Percentiles rank a stretch among this genome's conserved stretches.
Conservation (phyloP, 1,284 basidiomycete genomes). For the Apiotrichum laibachii region DNA sequence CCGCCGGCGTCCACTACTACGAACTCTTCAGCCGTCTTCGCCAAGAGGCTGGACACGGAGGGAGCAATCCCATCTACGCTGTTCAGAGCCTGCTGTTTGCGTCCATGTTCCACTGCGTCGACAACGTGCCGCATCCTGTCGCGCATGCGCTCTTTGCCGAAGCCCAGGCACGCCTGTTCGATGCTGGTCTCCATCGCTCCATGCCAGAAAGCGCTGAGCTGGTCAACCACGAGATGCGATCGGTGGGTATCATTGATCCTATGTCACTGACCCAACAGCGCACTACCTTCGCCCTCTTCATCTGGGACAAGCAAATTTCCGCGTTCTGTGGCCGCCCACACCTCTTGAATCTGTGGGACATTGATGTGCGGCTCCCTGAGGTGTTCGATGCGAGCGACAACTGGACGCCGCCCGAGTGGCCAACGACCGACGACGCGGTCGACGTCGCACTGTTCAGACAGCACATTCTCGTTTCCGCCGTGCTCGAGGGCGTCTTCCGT, state of each 20-base stretch:
- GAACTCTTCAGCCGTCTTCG: slow-evolving; percentile 17
- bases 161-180: slow-evolving; percentile 8
- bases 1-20: slow-evolving; percentile 17
- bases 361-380: slow-evolving; percentile 17
- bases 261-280: neutral
- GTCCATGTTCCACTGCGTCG: slow-evolving; percentile 23
- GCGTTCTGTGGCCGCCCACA: slow-evolving; percentile 18
- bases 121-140: slow-evolving; percentile 23
- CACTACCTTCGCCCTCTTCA: slow-evolving; percentile 15
- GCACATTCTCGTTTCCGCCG: slow-evolving; percentile 8
- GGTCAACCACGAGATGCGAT: slow-evolving; percentile 11
- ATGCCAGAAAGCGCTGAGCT: slow-evolving; percentile 1
- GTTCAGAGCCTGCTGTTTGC: slow-evolving; percentile 22
- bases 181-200: slow-evolving; percentile 14
- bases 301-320: slow-evolving; percentile 20
- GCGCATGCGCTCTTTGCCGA: slow-evolving; percentile 20
- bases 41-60: slow-evolving; percentile 11
- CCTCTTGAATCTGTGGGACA: slow-evolving; percentile 15
- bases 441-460: slow-evolving; percentile 13
- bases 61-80: slow-evolving; percentile 20
- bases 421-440: neutral
- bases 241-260: neutral
- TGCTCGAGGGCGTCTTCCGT: slow-evolving; percentile 13
- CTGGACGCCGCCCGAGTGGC: neutral
- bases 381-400: slow-evolving; percentile 4